Base-by-base conservation (phyloP, 1,284 basidiomycete genomes). In the Cryptococcus hybrid region DNA sequence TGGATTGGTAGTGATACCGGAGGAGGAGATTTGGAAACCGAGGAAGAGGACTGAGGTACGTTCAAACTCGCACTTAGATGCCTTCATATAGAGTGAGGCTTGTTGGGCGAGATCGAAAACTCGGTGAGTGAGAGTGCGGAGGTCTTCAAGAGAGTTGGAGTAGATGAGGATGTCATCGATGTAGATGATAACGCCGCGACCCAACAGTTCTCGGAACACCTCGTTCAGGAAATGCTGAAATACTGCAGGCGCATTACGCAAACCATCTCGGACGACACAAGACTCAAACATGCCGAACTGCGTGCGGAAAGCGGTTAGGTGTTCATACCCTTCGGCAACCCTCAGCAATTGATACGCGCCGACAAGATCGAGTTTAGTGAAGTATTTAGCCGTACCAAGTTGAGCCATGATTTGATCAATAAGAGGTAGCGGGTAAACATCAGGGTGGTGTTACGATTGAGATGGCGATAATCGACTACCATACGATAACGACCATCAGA, bases 111-210 rank as follows among this genome's bases (percentile, higher is more conserved):
- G 5, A 4, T 58, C 39, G 24, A 58, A 54, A 30, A 58, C 56
- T 54, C 35, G 5, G 11, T 18, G 6, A 9, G 47, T 54, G 9
- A n/a, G n/a, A n/a, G n/a, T n/a, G n/a, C n/a, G n/a, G n/a, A n/a
- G n/a, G n/a, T 68, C 51, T 7, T 73, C 47, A 5, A 84, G 67
- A 6, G 76, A 78, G 7, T 30, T 24, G 11, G 45, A 24, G 34
- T 47, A 39, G 5, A 54, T 66, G 34, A 78, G 56, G 51, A 79
- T 78, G 59, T 78, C 69, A 59, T 79, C 75, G 2, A 78, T 55
- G 55, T 76, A 75, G 40, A 70, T 55, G 24, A 75, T 55, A 6
- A 72, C 63, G 35, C 53, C 53, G 24, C 34, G 3, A 18, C 43
- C 53, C 39, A 59, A 35, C 35, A 59, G 15, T 3, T 54, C 34